These are phyloP conservation scores for Spathaspora gorwiae DNA, from an alignment of 805 yeast genomes.

Conservation along the genomic window DNA sequence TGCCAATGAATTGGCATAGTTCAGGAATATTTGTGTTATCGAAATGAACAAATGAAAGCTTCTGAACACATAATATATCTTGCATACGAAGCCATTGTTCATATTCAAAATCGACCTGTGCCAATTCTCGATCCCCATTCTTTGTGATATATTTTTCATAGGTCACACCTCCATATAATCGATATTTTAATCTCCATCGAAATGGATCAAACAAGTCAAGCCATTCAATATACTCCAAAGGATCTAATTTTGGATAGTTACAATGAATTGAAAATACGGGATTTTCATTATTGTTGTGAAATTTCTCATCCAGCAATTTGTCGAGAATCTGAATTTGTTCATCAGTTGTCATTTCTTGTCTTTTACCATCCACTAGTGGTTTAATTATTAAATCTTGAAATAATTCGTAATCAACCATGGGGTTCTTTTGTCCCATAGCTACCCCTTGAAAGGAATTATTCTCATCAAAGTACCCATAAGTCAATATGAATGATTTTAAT, in stretches of 20 bases:
- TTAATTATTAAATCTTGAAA: slow-evolving; percentile 8
- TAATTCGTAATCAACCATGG: slow-evolving; percentile 17
- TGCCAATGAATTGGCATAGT: slow-evolving; percentile 22
- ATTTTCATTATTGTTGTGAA: slow-evolving; percentile 13
- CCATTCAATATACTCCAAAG: slow-evolving; percentile 17
- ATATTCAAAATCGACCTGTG: slow-evolving; percentile 24
- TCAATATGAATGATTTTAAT: slow-evolving; percentile 36
- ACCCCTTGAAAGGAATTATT: slow-evolving; percentile 27
- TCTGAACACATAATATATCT: slow-evolving; percentile 21
- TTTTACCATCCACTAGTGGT: background rate
- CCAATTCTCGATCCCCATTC: slow-evolving; percentile 5
- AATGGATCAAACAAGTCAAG: slow-evolving; percentile 23
- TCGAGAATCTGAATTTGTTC: slow-evolving; percentile 23
- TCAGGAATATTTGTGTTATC: slow-evolving; percentile 14
- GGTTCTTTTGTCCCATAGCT: slow-evolving; percentile 33
- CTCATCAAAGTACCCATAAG: slow-evolving; percentile 27
- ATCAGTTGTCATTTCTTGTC: background rate
- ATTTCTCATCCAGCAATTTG: slow-evolving; percentile 13
- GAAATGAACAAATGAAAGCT: slow-evolving; percentile 21
- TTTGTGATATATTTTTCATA: slow-evolving; percentile 9
- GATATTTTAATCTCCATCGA: slow-evolving; percentile 20
- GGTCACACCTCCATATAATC: slow-evolving; percentile 22
- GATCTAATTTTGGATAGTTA: slow-evolving; percentile 35
- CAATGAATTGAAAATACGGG: slow-evolving; percentile 31
- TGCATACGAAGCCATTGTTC: slow-evolving; percentile 28